These are phyloP conservation scores for Bipolaris sorokiniana DNA, from an alignment of 2,329 filamentous ascomycete species.

Conservation along the genomic window DNA sequence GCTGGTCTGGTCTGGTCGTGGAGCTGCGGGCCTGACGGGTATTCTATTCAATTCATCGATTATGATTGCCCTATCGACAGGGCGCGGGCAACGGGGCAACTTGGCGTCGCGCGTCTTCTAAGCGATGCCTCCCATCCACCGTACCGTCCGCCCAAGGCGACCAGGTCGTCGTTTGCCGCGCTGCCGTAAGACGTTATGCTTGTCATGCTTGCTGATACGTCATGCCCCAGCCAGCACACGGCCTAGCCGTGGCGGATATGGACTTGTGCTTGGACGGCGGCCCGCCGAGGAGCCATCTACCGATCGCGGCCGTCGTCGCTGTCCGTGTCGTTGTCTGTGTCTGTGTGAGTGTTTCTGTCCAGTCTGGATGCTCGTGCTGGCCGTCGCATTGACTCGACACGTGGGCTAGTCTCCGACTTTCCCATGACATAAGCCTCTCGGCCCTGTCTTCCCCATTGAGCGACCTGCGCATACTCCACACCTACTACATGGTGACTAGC, in stretches of 20 bases:
- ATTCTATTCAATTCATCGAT: not conserved
- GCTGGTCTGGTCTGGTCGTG: too few relatives aligned
- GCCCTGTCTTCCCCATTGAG: conserved; percentile 24
- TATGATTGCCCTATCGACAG: conserved; percentile 4
- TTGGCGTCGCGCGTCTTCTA: conserved; percentile 15
- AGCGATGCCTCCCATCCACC: conserved; percentile 2
- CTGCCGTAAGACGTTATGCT: conserved; percentile 10
- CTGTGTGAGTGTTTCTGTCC: too few relatives aligned
- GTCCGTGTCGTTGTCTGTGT: too few relatives aligned
- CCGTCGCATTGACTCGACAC: conserved; percentile 11
- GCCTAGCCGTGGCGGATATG: not conserved
- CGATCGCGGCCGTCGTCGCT: too few relatives aligned
- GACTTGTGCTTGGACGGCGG: too few relatives aligned
- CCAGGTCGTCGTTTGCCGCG: conserved; percentile 5
- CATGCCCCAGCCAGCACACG: not conserved
- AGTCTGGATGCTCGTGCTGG: too few relatives aligned
- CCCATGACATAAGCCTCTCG: conserved; percentile 18
- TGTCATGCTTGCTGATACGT: not conserved
- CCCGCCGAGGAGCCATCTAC: too few relatives aligned
- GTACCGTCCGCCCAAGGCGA: conserved; percentile 13
- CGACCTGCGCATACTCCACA: conserved; percentile 20
- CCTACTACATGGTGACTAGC: not conserved
- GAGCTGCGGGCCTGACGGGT: not conserved
- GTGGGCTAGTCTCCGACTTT: conserved; percentile 16
- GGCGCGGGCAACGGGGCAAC: conserved; percentile 6